A percentile compares a stretch with the other conserved stretches of the same genome.
Conservation (phyloP, 2,329 filamentous ascomycete species). For the Alternaria consortialis region DNA sequence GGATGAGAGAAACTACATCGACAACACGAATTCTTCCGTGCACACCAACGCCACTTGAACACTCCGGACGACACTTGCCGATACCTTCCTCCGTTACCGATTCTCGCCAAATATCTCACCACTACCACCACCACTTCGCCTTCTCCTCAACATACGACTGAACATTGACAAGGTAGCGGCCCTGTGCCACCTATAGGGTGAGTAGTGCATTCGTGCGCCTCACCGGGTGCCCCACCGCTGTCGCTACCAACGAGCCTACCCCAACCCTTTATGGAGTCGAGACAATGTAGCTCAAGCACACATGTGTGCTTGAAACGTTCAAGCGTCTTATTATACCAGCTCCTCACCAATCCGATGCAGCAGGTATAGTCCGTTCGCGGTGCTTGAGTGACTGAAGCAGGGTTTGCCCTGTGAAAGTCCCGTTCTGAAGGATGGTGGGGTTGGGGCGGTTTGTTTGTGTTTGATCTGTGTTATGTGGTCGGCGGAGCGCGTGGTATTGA, state of each 20-base stretch:
- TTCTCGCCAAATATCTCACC: neutral
- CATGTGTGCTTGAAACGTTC: neutral
- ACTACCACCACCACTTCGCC: neutral
- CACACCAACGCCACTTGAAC: neutral
- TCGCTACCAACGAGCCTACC: neutral
- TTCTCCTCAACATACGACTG: neutral
- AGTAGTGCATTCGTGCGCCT: neutral
- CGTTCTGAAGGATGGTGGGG: constrained; percentile 11
- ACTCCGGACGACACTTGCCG: neutral
- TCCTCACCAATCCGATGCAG: constrained; percentile 8
- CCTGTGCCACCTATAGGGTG: constrained; percentile 2
- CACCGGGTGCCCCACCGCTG: neutral
- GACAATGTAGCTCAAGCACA: neutral
- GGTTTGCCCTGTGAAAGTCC: neutral
- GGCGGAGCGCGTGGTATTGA: neutral
- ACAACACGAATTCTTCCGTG: neutral
- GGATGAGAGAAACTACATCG: neutral
- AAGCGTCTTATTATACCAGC: neutral
- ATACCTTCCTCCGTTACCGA: neutral
- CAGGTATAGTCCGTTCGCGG: constrained; percentile 16
- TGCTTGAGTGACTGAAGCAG: constrained; percentile 5
- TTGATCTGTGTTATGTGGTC: neutral
- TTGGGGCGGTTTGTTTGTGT: neutral
- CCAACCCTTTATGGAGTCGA: neutral
- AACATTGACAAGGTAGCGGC: neutral